Conservation (phyloP, 2,329 filamentous ascomycete species). For the Ceratocystis variospora region DNA sequence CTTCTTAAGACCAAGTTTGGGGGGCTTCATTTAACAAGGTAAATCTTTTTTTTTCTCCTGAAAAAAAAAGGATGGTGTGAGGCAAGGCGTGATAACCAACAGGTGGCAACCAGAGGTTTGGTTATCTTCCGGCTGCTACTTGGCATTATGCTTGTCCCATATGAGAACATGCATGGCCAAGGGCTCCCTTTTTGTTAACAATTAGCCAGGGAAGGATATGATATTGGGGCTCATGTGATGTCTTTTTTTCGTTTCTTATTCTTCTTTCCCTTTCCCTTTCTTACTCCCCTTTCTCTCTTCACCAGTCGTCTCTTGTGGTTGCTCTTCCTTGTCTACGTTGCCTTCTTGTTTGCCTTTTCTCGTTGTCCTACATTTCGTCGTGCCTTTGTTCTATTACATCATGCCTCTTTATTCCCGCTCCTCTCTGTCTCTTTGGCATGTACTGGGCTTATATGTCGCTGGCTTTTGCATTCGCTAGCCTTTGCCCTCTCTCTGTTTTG, state of each 20-base stretch:
- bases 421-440: not conserved
- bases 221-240: constrained; percentile 5
- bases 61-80: not conserved
- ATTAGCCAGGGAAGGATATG: constrained; percentile 1
- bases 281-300: not conserved
- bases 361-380: not conserved
- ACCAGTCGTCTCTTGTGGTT: constrained; percentile 3
- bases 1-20: not conserved
- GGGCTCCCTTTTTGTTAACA: not conserved
- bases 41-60: not conserved
- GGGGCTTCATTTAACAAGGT: not conserved
- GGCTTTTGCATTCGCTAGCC: not conserved
- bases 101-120: not conserved
- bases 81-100: not conserved
- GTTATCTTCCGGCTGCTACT: not conserved
- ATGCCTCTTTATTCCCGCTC: not conserved
- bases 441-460: not conserved
- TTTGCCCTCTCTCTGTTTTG: not conserved
- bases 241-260: not conserved
- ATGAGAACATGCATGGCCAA: not conserved
- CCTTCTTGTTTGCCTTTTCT: constrained; percentile 7
- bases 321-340: constrained; percentile 1
- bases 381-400: constrained; percentile 6
- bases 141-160: not conserved
- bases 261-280: not conserved